phyloP scores from a whole-genome alignment of 495 filamentous ascomycete species.

The Penicillium roqueforti region DNA sequence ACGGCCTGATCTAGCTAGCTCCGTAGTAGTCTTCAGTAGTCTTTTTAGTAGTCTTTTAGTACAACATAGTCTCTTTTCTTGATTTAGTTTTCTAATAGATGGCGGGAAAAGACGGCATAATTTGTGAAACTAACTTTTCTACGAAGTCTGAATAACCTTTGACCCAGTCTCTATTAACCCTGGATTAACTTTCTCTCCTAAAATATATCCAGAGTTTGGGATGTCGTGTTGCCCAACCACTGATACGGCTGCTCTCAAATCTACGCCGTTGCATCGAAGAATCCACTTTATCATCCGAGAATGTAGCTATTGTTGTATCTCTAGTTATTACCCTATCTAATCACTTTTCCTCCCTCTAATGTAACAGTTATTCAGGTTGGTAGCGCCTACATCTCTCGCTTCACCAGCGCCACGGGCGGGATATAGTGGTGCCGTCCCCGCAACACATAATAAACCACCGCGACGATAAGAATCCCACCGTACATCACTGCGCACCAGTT shows the following conservation, averaged over 20 bases:
- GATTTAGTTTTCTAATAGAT: too few relatives aligned
- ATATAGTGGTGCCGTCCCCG: constrained; percentile 14
- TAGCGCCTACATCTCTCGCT: not conserved
- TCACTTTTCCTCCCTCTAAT: not conserved
- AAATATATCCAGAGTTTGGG: not conserved
- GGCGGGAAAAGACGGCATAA: too few relatives aligned
- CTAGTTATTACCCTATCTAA: not conserved
- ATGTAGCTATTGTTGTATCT: not conserved
- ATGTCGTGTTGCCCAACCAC: not conserved
- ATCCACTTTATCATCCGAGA: not conserved
- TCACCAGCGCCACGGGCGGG: constrained; percentile 20
- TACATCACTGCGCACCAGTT: constrained; percentile 44
- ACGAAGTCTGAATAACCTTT: too few relatives aligned
- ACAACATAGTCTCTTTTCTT: too few relatives aligned
- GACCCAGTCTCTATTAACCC: too few relatives aligned
- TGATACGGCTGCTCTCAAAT: not conserved
- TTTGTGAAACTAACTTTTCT: too few relatives aligned
- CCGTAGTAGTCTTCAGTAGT: too few relatives aligned
- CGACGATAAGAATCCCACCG: constrained; percentile 24
- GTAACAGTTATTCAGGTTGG: not conserved
- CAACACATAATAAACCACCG: constrained; percentile 25
- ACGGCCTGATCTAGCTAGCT: too few relatives aligned
- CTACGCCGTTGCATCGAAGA: not conserved
- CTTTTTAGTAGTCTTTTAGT: too few relatives aligned
- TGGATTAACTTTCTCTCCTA: not conserved